phyloP scores from a whole-genome alignment of 2,329 filamentous ascomycete species.

The Ophiostoma sp. region DNA sequence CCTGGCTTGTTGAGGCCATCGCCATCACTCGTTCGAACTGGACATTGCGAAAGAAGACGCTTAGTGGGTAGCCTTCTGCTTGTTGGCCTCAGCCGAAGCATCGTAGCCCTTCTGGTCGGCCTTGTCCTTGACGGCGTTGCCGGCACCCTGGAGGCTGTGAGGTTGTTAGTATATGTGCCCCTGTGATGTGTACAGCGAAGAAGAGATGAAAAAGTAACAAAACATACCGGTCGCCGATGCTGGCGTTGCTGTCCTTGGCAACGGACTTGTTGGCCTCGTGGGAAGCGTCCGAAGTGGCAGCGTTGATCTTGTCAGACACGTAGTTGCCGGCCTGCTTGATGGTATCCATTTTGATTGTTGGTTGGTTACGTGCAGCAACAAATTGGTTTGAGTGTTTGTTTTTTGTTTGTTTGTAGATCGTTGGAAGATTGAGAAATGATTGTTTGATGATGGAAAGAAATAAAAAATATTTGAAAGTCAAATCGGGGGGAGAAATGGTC shows the following conservation, averaged over 20 bases:
- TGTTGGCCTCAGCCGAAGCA: conserved; percentile 42
- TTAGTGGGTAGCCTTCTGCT: conserved; percentile 44
- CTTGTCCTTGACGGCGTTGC: conserved; percentile 42
- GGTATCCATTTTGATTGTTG: conserved; percentile 42
- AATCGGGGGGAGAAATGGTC: background rate
- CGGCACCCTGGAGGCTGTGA: conserved; percentile 37
- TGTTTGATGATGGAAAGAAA: conserved; percentile 7
- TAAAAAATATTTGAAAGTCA: background rate
- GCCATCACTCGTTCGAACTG: background rate
- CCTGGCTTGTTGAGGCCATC: background rate
- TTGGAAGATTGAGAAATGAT: conserved; percentile 22
- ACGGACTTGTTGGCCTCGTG: conserved; percentile 62
- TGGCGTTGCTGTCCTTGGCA: conserved; percentile 56
- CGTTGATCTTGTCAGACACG: conserved; percentile 57
- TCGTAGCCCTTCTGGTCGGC: conserved; percentile 37
- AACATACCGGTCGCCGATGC: conserved; percentile 47
- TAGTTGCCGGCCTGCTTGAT: conserved; percentile 58
- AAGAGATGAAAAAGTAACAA: background rate
- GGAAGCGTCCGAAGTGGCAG: conserved; percentile 46
- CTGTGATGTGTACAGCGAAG: no score
- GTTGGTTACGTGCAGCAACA: conserved; percentile 26
- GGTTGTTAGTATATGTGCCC: conserved; percentile 14
- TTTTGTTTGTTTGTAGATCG: conserved; percentile 1
- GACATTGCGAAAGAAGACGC: conserved; percentile 13
- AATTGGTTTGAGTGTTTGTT: conserved; percentile 24